Percentiles rank a stretch among this genome's conserved stretches.
These are phyloP conservation scores for Epichloe coenophiala DNA, from an alignment of 2,329 filamentous ascomycete species.

Conservation along the genomic window DNA sequence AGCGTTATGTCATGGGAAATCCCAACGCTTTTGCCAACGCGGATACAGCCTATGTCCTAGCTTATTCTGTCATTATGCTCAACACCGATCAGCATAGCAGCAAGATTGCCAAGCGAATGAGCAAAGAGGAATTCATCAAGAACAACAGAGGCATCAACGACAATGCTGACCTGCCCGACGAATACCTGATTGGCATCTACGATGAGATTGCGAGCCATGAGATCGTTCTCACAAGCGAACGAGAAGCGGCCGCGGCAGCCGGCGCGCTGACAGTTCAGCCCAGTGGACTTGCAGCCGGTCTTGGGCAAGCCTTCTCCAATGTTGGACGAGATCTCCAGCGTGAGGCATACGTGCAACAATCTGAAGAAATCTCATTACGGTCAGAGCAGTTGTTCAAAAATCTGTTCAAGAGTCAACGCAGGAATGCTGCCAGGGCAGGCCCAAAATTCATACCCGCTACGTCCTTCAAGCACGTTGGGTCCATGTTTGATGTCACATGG, in stretches of 20 bases:
- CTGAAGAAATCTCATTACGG: slow-evolving; percentile 70
- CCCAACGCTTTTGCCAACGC: slow-evolving; percentile 97
- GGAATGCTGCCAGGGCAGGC: slow-evolving; percentile 56
- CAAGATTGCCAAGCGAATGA: slow-evolving; percentile 80
- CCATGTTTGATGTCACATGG: slow-evolving; percentile 98
- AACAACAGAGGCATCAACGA: slow-evolving; percentile 99
- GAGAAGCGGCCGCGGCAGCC: slow-evolving; percentile 73
- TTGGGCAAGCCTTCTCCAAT: slow-evolving; percentile 81
- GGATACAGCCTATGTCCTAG: slow-evolving; percentile 90
- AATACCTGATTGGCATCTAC: slow-evolving; percentile 79
- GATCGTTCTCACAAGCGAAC: slow-evolving; percentile 87
- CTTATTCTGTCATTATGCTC: slow-evolving; percentile 92
- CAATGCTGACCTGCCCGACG: slow-evolving; percentile 79
- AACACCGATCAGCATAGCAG: slow-evolving; percentile 92
- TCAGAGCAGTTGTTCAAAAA: slow-evolving; percentile 84
- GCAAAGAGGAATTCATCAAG: slow-evolving; percentile 94
- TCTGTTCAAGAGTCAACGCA: slow-evolving; percentile 76
- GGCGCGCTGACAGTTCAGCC: slow-evolving; percentile 47
- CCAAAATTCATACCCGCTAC: slow-evolving; percentile 81
- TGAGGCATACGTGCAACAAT: slow-evolving; percentile 89
- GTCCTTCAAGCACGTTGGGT: slow-evolving; percentile 86
- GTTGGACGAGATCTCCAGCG: slow-evolving; percentile 83
- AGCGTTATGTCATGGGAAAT: slow-evolving; percentile 87
- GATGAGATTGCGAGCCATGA: slow-evolving; percentile 87
- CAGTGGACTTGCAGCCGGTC: slow-evolving; percentile 57